These are phyloP conservation scores for Magnusiomyces sp. DNA, from an alignment of 1,139 yeast genomes.

Conservation along the genomic window DNA sequence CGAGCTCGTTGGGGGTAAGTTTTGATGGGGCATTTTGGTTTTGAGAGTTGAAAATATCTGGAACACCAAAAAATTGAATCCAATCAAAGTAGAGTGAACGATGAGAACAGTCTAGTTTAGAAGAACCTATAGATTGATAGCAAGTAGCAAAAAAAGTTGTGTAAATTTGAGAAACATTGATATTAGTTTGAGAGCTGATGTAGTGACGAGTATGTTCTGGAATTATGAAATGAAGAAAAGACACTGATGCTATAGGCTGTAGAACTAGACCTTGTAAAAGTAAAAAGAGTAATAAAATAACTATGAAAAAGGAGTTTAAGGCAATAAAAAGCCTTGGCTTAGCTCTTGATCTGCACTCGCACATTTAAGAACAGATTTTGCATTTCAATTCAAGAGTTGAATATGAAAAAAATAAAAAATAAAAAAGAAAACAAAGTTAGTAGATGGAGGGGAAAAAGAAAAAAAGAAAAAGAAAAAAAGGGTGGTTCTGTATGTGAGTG, in stretches of 20 bases:
- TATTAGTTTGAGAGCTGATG: neutral
- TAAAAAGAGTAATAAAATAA: neutral
- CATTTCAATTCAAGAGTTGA: neutral
- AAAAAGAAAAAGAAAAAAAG: too few species aligned
- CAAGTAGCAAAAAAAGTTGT: slow-evolving; percentile 4
- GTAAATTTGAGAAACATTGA: neutral
- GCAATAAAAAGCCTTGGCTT: slow-evolving; percentile 1
- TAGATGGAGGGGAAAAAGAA: too few species aligned
- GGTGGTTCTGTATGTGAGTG: too few species aligned
- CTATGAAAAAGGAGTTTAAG: neutral
- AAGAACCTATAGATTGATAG: neutral
- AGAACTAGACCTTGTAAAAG: slow-evolving; percentile 1
- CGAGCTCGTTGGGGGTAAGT: neutral
- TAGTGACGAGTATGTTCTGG: slow-evolving; percentile 4
- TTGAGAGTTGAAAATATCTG: neutral
- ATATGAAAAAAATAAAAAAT: too few species aligned
- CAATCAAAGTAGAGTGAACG: slow-evolving; percentile 2
- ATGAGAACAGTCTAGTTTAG: neutral
- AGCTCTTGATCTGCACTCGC: neutral
- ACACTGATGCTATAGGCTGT: neutral
- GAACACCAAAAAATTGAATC: slow-evolving; percentile 1
- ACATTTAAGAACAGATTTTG: too few species aligned
- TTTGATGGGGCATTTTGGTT: neutral
- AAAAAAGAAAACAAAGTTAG: too few species aligned
- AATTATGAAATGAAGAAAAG: neutral